Conservation (phyloP, 2,329 filamentous ascomycete genomes). For the Aurifilum marmelostoma region DNA sequence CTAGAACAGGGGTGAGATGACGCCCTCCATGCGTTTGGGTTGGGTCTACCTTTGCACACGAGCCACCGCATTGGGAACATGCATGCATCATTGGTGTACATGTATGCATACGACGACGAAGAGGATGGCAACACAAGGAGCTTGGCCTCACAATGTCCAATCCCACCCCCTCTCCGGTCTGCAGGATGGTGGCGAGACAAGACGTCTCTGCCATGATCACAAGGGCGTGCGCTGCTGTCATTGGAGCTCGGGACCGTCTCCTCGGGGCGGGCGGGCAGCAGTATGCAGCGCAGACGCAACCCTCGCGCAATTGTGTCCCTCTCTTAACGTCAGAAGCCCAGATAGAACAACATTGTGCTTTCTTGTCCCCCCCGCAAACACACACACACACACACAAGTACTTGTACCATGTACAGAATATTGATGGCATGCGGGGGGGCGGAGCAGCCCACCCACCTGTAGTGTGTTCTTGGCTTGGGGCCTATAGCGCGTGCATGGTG, state of each 20-base stretch:
- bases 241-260: constrained; percentile 22
- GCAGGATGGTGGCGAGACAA: constrained; percentile 6
- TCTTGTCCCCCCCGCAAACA: neutral
- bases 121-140: neutral
- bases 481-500: neutral
- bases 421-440: constrained; percentile 15
- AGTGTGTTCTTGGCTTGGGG: neutral
- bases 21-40: neutral
- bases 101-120: neutral
- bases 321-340: neutral
- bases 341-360: constrained; percentile 7
- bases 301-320: constrained; percentile 1
- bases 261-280: neutral
- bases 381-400: too few relatives aligned
- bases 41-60: neutral
- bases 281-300: neutral
- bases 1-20: neutral
- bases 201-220: constrained; percentile 18
- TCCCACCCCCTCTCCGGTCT: neutral
- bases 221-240: constrained; percentile 15
- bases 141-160: constrained; percentile 11
- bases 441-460: neutral
- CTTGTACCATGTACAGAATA: neutral
- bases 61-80: neutral
- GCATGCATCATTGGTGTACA: neutral